Conservation (phyloP, 2,329 filamentous ascomycete species). For the Colletotrichum nymphaeae region DNA sequence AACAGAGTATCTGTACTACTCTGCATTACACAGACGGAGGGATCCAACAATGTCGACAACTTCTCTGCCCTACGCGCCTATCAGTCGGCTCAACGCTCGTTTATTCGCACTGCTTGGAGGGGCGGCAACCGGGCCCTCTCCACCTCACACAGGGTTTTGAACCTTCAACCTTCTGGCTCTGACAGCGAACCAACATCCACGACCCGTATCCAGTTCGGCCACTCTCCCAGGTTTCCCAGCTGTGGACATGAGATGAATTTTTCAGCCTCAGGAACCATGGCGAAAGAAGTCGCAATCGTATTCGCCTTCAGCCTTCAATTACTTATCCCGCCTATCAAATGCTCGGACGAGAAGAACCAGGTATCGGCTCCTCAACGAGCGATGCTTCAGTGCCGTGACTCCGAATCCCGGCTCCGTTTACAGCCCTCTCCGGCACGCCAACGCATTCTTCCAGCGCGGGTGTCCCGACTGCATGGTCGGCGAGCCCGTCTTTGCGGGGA, state of each 20-base stretch:
- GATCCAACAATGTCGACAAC: background rate
- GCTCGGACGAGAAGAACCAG: background rate
- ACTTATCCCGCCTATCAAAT: background rate
- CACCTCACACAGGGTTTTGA: background rate
- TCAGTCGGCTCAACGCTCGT: conserved; percentile 1
- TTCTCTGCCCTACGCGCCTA: conserved; percentile 9
- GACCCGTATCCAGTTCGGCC: conserved; percentile 8
- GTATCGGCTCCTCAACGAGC: background rate
- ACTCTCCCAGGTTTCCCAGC: background rate
- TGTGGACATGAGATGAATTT: conserved; percentile 13
- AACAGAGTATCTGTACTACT: background rate
- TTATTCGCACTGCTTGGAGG: conserved; percentile 14
- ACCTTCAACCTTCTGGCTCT: conserved; percentile 13
- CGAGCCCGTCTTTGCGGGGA: conserved; percentile 18
- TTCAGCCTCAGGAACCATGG: background rate
- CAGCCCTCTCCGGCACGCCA: background rate
- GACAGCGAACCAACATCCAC: conserved; percentile 8
- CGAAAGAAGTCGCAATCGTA: background rate
- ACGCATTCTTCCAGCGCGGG: background rate
- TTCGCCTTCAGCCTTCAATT: background rate
- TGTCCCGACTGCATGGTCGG: conserved; percentile 10
- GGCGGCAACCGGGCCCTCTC: conserved; percentile 15
- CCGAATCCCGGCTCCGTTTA: conserved; percentile 20
- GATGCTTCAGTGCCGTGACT: background rate
- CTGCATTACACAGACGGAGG: background rate